Conservation (phyloP, 2,329 filamentous ascomycete species). For the Scedosporium aurantiacum region DNA sequence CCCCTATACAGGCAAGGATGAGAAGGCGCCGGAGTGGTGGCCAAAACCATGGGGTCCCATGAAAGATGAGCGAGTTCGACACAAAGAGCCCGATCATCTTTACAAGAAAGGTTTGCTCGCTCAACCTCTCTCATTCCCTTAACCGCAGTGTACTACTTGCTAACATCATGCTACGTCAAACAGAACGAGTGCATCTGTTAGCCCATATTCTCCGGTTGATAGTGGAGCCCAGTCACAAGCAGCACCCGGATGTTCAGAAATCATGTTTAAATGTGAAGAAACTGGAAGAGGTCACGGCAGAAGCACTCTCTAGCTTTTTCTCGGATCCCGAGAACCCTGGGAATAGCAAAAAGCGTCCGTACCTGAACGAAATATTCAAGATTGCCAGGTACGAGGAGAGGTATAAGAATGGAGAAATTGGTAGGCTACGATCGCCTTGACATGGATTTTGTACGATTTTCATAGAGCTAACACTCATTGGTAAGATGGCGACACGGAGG, state of each 20-base stretch:
- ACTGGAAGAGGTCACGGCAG: slow-evolving; percentile 46
- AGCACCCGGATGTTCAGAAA: slow-evolving; percentile 42
- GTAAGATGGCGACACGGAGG: slow-evolving; percentile 33
- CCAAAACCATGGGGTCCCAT: slow-evolving; percentile 42
- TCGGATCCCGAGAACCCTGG: slow-evolving; percentile 40
- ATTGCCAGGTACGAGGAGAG: slow-evolving; percentile 46
- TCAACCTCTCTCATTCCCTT: background rate
- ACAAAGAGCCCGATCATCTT: slow-evolving; percentile 65
- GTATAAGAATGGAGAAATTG: slow-evolving; percentile 44
- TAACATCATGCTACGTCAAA: slow-evolving; percentile 6
- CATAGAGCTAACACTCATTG: slow-evolving; percentile 8
- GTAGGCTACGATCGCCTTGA: slow-evolving; percentile 24
- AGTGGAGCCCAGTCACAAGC: slow-evolving; percentile 35
- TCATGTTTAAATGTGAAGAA: slow-evolving; percentile 41
- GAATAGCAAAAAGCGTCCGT: slow-evolving; percentile 44
- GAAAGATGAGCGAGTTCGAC: slow-evolving; percentile 45
- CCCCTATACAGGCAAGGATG: slow-evolving; percentile 57
- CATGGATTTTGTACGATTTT: background rate
- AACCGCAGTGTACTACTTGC: background rate
- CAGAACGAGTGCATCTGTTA: slow-evolving; percentile 49
- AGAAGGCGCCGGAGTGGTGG: slow-evolving; percentile 57
- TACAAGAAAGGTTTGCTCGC: slow-evolving; percentile 47
- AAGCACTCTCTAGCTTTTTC: slow-evolving; percentile 48
- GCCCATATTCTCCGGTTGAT: slow-evolving; percentile 50
- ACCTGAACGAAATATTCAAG: slow-evolving; percentile 50